Percentiles rank a stretch among this genome's conserved stretches.
phyloP scores from a whole-genome alignment of 2,329 filamentous ascomycete genomes.

The Penicillium hordei region DNA sequence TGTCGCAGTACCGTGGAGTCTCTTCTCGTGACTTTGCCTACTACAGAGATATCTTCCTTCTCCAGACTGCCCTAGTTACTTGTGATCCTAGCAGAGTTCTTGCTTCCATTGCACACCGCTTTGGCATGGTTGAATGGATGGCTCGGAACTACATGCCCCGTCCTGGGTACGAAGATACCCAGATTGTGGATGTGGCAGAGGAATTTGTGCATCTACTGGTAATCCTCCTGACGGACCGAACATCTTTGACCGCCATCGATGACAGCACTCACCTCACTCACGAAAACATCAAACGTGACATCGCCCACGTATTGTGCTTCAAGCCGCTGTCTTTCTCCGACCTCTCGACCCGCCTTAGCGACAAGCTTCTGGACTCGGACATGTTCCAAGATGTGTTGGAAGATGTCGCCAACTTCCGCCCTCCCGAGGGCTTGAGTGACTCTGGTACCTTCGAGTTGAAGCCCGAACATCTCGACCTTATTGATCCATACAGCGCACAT shows the following conservation, averaged over 20 bases:
- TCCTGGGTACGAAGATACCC: constrained; percentile 76
- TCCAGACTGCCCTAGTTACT: constrained; percentile 86
- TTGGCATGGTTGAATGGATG: constrained; percentile 84
- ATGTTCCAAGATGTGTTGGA: constrained; percentile 82
- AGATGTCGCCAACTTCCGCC: constrained; percentile 83
- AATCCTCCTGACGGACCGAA: constrained; percentile 84
- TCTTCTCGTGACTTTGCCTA: constrained; percentile 88
- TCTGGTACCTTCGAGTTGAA: constrained; percentile 93
- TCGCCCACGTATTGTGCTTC: constrained; percentile 92
- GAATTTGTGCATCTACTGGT: constrained; percentile 95
- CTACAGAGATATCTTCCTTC: constrained; percentile 88
- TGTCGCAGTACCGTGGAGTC: constrained; percentile 87
- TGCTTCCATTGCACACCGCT: constrained; percentile 86
- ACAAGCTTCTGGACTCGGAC: constrained; percentile 85
- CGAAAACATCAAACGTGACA: constrained; percentile 79
- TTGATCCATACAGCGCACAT: constrained; percentile 94
- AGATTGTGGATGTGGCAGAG: constrained; percentile 90
- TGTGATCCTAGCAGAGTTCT: constrained; percentile 81
- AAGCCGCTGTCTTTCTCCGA: constrained; percentile 95
- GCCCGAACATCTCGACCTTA: constrained; percentile 76
- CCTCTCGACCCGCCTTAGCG: constrained; percentile 78
- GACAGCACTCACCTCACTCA: constrained; percentile 54
- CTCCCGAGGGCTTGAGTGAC: constrained; percentile 88
- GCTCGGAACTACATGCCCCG: constrained; percentile 75
- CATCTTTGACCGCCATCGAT: constrained; percentile 58